These are phyloP conservation scores for Trichosporon ovoides DNA, from an alignment of 1,284 basidiomycete species.

Conservation along the genomic window DNA sequence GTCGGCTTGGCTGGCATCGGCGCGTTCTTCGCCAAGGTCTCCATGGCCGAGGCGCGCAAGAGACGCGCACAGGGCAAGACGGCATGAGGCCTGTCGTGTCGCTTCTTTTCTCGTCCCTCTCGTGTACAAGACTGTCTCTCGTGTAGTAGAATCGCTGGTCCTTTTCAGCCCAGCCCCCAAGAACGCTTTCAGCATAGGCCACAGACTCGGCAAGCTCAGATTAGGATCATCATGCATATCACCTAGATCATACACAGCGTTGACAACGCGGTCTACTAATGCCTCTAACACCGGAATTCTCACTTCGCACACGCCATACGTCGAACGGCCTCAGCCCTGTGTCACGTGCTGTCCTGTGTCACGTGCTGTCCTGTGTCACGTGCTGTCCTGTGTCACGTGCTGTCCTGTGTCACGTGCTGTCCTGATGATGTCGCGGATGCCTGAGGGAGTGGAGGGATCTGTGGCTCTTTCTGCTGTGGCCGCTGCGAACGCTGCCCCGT, in stretches of 20 bases:
- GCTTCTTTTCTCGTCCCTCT: not conserved
- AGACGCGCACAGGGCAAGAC: slow-evolving; percentile 40
- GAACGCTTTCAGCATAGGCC: not conserved
- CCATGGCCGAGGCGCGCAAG: slow-evolving; percentile 64
- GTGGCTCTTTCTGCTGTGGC: not conserved
- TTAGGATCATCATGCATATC: slow-evolving; percentile 2
- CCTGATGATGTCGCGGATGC: no score
- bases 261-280: not conserved
- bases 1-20: slow-evolving; percentile 71
- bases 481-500: not conserved
- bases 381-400: no score
- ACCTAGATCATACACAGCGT: not conserved
- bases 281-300: not conserved
- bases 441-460: no score
- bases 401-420: no score
- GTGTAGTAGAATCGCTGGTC: no score
- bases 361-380: no score
- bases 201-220: not conserved
- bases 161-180: not conserved
- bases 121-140: not conserved
- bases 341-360: no score
- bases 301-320: not conserved
- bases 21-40: slow-evolving; percentile 68
- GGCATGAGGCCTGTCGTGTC: slow-evolving; percentile 17
- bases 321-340: no score